Evolutionary conservation across 2,329 filamentous ascomycete species (phyloP).

Genomic region (Phialemonium atrogriseum): DNA sequence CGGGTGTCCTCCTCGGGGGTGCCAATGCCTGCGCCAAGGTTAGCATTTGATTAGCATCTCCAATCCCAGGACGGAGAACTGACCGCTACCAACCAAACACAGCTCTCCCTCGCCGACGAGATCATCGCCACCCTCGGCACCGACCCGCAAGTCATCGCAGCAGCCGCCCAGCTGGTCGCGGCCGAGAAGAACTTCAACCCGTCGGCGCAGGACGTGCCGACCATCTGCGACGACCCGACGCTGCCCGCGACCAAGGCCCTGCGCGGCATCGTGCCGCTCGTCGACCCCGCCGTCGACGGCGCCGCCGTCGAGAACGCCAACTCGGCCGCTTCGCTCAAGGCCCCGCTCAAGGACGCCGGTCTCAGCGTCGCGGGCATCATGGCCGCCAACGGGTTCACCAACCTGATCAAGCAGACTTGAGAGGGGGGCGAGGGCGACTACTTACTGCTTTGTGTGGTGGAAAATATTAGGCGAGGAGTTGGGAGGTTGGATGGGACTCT

Average conservation of each 20-base stretch:
- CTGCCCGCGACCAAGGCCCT: conserved; percentile 54
- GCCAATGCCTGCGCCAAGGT: conserved; percentile 60
- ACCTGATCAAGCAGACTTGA: conserved; percentile 41
- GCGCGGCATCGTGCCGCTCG: conserved; percentile 57
- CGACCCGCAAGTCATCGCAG: conserved; percentile 50
- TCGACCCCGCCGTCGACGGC: conserved; percentile 55
- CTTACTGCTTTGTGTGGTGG: too few relatives aligned
- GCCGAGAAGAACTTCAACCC: conserved; percentile 70
- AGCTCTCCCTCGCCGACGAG: conserved; percentile 55
- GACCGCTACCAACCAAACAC: neutral
- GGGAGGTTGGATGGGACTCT: too few relatives aligned
- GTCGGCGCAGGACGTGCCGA: conserved; percentile 49
- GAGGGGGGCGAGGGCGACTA: too few relatives aligned
- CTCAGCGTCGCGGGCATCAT: conserved; percentile 58
- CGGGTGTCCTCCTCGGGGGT: conserved; percentile 53
- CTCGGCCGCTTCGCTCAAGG: conserved; percentile 39
- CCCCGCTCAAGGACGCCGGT: conserved; percentile 51
- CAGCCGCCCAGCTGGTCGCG: conserved; percentile 53
- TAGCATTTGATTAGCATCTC: neutral
- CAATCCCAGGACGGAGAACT: too few relatives aligned
- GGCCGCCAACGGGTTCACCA: conserved; percentile 52
- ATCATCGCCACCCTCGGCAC: conserved; percentile 54
- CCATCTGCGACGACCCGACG: conserved; percentile 54
- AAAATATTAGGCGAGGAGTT: too few relatives aligned
- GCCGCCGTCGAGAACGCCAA: conserved; percentile 52